These are phyloP conservation scores for Aspergillus pseudotamarii DNA, from an alignment of 2,329 filamentous ascomycete genomes.

Conservation along the genomic window DNA sequence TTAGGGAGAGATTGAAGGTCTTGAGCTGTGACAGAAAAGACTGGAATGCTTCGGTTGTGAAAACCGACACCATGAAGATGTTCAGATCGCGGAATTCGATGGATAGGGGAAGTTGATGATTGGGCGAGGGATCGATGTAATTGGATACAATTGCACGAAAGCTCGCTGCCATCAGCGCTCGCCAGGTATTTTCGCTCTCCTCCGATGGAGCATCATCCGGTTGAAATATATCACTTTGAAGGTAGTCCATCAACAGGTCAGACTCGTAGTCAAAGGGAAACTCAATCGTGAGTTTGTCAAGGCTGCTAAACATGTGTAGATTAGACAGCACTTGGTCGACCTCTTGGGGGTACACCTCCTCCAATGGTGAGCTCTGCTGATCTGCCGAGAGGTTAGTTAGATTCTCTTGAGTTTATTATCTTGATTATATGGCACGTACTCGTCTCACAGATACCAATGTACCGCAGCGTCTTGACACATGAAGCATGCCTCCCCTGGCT, in stretches of 20 bases:
- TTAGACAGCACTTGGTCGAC: not conserved
- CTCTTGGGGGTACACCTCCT: slow-evolving; percentile 1
- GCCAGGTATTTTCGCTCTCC: not conserved
- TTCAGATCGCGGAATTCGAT: not conserved
- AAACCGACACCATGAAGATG: not conserved
- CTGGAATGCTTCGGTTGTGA: not conserved
- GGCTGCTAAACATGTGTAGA: not conserved
- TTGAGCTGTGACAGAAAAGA: not conserved
- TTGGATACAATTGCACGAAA: slow-evolving; percentile 4
- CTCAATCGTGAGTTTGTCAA: not conserved
- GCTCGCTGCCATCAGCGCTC: not conserved
- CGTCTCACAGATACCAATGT: not conserved
- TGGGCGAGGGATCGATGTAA: not conserved
- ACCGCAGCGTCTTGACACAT: slow-evolving; percentile 4
- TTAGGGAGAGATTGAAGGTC: not conserved
- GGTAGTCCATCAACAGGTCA: not conserved
- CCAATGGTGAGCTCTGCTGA: not conserved
- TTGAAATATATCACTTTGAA: not conserved
- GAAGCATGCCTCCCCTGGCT: not conserved
- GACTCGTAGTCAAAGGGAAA: slow-evolving; percentile 3
- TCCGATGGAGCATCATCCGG: not conserved
- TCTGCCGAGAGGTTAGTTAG: not conserved
- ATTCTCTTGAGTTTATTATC: not conserved
- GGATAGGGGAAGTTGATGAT: not conserved
- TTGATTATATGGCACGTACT: not conserved